phyloP scores from a whole-genome alignment of 2,329 filamentous ascomycete genomes.

The Teratosphaeria epicoccoides region DNA sequence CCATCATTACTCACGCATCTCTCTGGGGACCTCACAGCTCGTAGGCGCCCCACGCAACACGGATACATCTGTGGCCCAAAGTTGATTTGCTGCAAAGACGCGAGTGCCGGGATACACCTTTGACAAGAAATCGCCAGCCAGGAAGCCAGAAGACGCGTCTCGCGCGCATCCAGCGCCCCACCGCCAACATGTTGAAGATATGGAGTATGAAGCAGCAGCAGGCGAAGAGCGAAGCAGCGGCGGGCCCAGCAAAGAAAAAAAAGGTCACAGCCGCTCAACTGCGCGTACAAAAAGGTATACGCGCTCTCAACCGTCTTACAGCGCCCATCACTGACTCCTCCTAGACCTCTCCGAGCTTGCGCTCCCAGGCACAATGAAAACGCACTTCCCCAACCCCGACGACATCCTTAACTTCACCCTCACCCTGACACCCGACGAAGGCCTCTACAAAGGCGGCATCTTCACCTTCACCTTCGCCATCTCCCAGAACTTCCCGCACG shows the following conservation, averaged over 20 bases:
- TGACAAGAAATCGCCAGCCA: background rate
- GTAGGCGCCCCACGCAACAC: no score
- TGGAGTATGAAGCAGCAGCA: slow-evolving; percentile 97
- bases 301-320: background rate
- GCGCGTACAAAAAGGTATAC: slow-evolving; percentile 82
- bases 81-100: no score
- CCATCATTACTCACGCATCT: background rate
- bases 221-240: slow-evolving; percentile 82
- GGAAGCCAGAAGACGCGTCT: no score
- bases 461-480: slow-evolving; percentile 91
- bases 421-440: slow-evolving; percentile 75
- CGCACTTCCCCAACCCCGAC: slow-evolving; percentile 69
- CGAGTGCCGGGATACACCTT: background rate
- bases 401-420: slow-evolving; percentile 77
- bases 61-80: no score
- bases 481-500: slow-evolving; percentile 91
- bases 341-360: slow-evolving; percentile 72
- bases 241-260: slow-evolving; percentile 74
- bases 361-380: slow-evolving; percentile 69
- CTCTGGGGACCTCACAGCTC: background rate
- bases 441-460: slow-evolving; percentile 74
- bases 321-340: background rate
- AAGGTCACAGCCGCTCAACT: slow-evolving; percentile 95
- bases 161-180: background rate
- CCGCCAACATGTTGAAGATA: slow-evolving; percentile 84